Conservation (phyloP, 2,329 filamentous ascomycete species). For the Arthrinium phaeospermum region DNA sequence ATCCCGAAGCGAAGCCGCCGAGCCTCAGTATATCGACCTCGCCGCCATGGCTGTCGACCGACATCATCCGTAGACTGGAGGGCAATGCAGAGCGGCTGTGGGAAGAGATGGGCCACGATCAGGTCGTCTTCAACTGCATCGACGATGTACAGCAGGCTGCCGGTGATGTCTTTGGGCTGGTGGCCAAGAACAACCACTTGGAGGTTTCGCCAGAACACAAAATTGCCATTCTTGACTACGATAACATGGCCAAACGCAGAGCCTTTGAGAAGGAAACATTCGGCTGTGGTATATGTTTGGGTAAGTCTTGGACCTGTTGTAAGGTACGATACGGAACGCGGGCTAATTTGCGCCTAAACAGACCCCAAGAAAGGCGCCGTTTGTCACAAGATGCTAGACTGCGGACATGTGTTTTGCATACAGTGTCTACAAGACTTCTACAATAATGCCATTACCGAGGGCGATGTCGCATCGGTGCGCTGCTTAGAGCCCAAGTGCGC, state of each 20-base stretch:
- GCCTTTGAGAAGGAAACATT: slow-evolving; percentile 86
- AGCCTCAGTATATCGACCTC: slow-evolving; percentile 55
- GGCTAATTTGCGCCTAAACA: slow-evolving; percentile 29
- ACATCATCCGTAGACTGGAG: slow-evolving; percentile 56
- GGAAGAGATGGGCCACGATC: slow-evolving; percentile 66
- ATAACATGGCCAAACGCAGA: slow-evolving; percentile 73
- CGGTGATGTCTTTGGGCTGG: slow-evolving; percentile 65
- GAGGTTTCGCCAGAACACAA: slow-evolving; percentile 64
- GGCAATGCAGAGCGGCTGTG: slow-evolving; percentile 59
- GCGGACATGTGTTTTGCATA: slow-evolving; percentile 89
- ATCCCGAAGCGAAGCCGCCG: slow-evolving; percentile 61
- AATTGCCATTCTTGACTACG: slow-evolving; percentile 77
- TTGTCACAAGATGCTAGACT: slow-evolving; percentile 83
- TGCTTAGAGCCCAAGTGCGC: slow-evolving; percentile 84
- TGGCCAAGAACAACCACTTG: slow-evolving; percentile 53
- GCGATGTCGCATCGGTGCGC: slow-evolving; percentile 78
- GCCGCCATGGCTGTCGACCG: slow-evolving; percentile 61
- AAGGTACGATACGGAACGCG: neutral
- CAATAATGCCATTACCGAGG: slow-evolving; percentile 84
- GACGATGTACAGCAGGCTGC: slow-evolving; percentile 66
- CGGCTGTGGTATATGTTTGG: slow-evolving; percentile 84
- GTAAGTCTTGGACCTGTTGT: slow-evolving; percentile 42
- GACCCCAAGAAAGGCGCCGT: slow-evolving; percentile 87
- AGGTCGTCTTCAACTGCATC: slow-evolving; percentile 67
- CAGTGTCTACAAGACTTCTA: slow-evolving; percentile 91